Percentiles rank a stretch among this genome's conserved stretches.
phyloP scores from a whole-genome alignment of 176 grass and related monocot genomes.

The Alopecurus myosuroides region DNA sequence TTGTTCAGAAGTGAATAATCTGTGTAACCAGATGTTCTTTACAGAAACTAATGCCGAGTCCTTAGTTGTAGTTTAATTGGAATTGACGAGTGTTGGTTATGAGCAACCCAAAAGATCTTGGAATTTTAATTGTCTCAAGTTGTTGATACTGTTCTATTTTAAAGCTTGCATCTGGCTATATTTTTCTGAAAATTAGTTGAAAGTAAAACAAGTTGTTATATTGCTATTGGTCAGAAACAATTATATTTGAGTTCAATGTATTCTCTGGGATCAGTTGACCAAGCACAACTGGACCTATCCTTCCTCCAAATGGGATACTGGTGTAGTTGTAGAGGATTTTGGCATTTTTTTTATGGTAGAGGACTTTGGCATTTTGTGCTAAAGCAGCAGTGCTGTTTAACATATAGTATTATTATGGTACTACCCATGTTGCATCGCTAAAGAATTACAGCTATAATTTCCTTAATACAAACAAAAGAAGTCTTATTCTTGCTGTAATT shows the following conservation, averaged over 20 bases:
- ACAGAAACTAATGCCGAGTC: neutral
- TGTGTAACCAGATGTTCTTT: neutral
- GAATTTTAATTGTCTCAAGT: neutral
- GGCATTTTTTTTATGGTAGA: neutral
- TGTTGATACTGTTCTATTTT: neutral
- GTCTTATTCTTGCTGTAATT: neutral
- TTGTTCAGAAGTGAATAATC: slow-evolving; percentile 11
- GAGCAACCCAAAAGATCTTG: neutral
- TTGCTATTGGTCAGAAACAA: neutral
- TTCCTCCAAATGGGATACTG: neutral
- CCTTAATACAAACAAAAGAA: neutral
- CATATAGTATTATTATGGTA: neutral
- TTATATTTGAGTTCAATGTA: neutral
- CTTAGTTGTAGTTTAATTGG: neutral
- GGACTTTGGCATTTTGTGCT: neutral
- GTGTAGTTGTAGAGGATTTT: neutral
- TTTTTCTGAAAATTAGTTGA: slow-evolving; percentile 13
- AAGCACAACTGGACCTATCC: neutral
- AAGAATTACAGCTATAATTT: neutral
- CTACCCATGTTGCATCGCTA: neutral
- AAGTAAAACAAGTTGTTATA: neutral
- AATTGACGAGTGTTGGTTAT: neutral
- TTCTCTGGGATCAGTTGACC: neutral
- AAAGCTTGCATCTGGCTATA: neutral
- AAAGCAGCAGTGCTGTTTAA: neutral